Conservation (phyloP, 345 rosid species). For the Sonneratia caseolaris region DNA sequence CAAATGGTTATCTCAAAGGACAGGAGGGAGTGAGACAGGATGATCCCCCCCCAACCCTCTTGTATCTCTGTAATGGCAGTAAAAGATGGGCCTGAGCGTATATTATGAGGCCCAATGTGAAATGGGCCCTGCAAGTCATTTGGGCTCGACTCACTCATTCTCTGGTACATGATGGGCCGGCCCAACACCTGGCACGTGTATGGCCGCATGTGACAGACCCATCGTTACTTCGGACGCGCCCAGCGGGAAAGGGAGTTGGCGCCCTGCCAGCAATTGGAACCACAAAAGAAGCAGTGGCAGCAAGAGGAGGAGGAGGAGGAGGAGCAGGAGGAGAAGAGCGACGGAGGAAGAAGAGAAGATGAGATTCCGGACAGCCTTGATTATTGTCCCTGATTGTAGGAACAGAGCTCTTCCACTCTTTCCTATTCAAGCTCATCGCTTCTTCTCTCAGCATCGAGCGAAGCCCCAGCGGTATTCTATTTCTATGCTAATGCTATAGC, state of each 20-base stretch:
- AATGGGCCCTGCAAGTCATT: too few species aligned
- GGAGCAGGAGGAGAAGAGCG: neutral
- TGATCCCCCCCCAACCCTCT: too few species aligned
- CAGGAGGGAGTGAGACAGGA: too few species aligned
- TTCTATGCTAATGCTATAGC: neutral
- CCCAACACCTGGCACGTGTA: neutral
- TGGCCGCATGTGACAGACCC: neutral
- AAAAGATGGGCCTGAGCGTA: too few species aligned
- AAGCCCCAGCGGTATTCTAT: neutral
- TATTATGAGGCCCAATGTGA: too few species aligned
- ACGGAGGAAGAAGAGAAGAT: neutral
- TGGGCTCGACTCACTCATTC: too few species aligned
- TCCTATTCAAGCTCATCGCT: slow-evolving; percentile 4
- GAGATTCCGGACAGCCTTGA: neutral
- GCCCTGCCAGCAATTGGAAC: neutral
- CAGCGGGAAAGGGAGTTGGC: neutral
- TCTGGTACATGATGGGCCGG: neutral
- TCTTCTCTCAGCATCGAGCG: slow-evolving; percentile 4
- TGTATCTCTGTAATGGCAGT: too few species aligned
- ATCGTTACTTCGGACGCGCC: neutral
- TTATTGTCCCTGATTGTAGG: neutral
- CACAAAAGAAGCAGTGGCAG: neutral
- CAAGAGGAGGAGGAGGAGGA: neutral
- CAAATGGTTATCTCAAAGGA: too few species aligned
- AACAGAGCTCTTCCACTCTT: slow-evolving; percentile 8